These are phyloP conservation scores for Suillus placidus DNA, from an alignment of 768 basidiomycete species.

Conservation along the genomic window DNA sequence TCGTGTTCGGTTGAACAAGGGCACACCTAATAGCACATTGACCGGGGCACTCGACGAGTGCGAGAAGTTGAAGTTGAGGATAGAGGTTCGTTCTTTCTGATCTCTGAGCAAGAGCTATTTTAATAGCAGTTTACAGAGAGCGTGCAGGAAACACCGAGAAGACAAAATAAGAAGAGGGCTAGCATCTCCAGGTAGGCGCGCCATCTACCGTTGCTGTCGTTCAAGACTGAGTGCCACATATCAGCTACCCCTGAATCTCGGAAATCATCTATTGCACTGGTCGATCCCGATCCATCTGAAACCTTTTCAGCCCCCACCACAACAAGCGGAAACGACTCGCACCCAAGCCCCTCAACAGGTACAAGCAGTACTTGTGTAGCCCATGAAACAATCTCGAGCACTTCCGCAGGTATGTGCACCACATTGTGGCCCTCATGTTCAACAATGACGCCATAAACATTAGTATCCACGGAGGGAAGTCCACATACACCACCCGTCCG, in stretches of 20 bases:
- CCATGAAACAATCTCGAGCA: background rate
- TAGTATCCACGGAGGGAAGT: background rate
- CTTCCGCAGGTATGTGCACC: background rate
- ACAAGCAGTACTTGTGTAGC: background rate
- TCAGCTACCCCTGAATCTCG: background rate
- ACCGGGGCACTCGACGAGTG: background rate
- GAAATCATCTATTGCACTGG: background rate
- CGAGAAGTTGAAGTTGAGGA: background rate
- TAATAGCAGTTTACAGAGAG: background rate
- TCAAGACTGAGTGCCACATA: background rate
- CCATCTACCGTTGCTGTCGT: background rate
- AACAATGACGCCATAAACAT: background rate
- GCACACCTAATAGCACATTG: background rate
- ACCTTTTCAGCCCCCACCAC: background rate
- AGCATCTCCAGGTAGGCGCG: background rate
- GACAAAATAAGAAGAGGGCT: background rate
- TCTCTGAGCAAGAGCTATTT: background rate
- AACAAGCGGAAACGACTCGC: background rate
- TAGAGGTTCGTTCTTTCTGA: background rate
- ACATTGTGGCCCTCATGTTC: background rate
- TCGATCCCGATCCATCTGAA: background rate
- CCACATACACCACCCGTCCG: background rate
- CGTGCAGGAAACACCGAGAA: background rate
- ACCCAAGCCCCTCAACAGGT: background rate
- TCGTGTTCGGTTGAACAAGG: background rate